These are phyloP conservation scores for Dujonia santamariae DNA, from an alignment of 1,139 yeast genomes.

Conservation along the genomic window DNA sequence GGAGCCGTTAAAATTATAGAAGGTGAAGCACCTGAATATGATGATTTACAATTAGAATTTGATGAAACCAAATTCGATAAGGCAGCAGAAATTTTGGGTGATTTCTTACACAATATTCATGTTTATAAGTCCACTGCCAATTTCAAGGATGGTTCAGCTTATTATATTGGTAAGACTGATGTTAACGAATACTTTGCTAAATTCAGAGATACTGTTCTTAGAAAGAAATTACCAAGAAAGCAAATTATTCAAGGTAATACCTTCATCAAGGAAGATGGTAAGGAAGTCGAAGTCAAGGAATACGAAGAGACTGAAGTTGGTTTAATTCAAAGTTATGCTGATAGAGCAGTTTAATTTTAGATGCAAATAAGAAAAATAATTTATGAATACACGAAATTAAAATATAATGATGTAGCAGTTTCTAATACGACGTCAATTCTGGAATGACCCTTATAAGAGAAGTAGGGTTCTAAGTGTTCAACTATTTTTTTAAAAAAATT, in stretches of 20 bases:
- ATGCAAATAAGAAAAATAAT: not conserved
- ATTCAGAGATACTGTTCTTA: conserved; percentile 65
- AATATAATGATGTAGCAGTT: too few relatives aligned
- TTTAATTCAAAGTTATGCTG: conserved; percentile 72
- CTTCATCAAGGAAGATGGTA: conserved; percentile 28
- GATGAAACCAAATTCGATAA: conserved; percentile 61
- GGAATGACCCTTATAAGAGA: too few relatives aligned
- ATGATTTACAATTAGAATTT: conserved; percentile 58
- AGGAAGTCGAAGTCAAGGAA: conserved; percentile 59
- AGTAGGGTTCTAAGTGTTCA: too few relatives aligned
- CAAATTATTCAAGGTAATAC: conserved; percentile 85
- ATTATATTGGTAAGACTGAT: conserved; percentile 62
- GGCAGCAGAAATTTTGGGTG: conserved; percentile 74
- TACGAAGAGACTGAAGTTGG: conserved; percentile 76
- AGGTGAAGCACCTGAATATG: conserved; percentile 42
- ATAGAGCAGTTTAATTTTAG: conserved; percentile 41
- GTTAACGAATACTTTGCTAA: conserved; percentile 62
- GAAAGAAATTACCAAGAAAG: conserved; percentile 76
- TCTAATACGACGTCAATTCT: too few relatives aligned
- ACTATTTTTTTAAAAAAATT: too few relatives aligned
- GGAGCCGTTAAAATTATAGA: conserved; percentile 57
- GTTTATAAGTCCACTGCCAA: conserved; percentile 78
- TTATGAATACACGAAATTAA: not conserved
- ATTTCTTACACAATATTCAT: conserved; percentile 69
- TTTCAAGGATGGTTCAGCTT: conserved; percentile 57